Percentiles rank a stretch among this genome's conserved stretches.
These are phyloP conservation scores for Rhipidocladum racemiflorum DNA, from an alignment of 176 grass and related monocot genomes.

Conservation along the genomic window DNA sequence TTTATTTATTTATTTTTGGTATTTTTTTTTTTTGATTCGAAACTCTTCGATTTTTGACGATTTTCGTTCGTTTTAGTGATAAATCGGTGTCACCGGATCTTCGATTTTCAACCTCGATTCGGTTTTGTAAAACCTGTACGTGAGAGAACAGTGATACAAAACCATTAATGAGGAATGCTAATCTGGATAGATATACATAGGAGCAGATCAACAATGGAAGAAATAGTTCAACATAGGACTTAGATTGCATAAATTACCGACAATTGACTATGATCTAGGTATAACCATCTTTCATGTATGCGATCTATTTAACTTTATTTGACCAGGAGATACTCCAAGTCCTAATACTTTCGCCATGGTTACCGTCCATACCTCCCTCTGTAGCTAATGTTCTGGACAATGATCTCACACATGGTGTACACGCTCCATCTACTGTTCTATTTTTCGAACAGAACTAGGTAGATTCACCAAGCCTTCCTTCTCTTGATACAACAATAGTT, in stretches of 20 bases:
- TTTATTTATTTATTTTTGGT: too few species aligned
- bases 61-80: too few species aligned
- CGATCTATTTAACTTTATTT: slow-evolving; percentile 2
- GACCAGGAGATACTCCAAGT: slow-evolving; percentile 3
- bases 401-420: slow-evolving; percentile 15
- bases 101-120: too few species aligned
- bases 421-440: neutral
- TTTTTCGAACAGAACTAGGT: neutral
- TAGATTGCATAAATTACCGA: slow-evolving; percentile 7
- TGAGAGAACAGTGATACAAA: too few species aligned
- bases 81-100: too few species aligned
- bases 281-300: slow-evolving; percentile 12
- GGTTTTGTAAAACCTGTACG: too few species aligned
- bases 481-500: slow-evolving; percentile 11
- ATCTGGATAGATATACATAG: neutral
- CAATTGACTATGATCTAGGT: neutral
- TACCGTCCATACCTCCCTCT: neutral
- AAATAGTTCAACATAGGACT: neutral
- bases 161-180: too few species aligned
- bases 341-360: neutral
- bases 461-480: neutral
- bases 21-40: too few species aligned
- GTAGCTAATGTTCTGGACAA: slow-evolving; percentile 16
- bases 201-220: neutral
- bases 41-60: too few species aligned